Evolutionary conservation across 2,329 filamentous ascomycete genomes (phyloP).

Genomic region (Fonsecaea multimorphosa): DNA sequence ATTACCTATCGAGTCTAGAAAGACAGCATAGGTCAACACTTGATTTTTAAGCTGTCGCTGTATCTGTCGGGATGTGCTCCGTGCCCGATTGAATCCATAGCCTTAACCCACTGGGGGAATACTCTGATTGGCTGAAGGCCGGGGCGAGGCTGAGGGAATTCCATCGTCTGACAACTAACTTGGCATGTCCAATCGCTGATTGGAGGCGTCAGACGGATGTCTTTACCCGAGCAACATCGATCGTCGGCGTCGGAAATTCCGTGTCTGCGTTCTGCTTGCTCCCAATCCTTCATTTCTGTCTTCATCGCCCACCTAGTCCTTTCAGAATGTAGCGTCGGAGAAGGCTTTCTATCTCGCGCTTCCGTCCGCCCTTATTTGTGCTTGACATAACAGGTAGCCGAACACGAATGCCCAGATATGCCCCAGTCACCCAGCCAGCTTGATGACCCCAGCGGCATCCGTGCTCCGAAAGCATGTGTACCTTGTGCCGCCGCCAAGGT

Average conservation of each 20-base stretch:
- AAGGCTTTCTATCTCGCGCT: background rate
- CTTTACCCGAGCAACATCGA: background rate
- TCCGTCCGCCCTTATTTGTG: background rate
- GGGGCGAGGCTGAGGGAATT: background rate
- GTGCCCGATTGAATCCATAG: background rate
- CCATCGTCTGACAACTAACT: background rate
- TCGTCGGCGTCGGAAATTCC: conserved; percentile 1
- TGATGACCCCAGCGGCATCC: conserved; percentile 15
- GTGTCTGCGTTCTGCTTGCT: background rate
- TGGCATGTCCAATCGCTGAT: no score
- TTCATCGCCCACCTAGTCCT: background rate
- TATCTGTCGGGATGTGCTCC: background rate
- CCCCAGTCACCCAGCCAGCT: conserved; percentile 14
- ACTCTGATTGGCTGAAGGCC: background rate
- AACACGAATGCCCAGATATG: background rate
- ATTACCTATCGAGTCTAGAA: background rate
- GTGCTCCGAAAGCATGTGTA: conserved; percentile 32
- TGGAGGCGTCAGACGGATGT: background rate
- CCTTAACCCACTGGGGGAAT: background rate
- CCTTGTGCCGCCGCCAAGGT: conserved; percentile 35
- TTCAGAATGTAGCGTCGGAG: background rate
- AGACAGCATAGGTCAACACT: background rate
- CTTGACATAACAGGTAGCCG: background rate
- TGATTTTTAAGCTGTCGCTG: background rate
- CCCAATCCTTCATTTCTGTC: background rate